Base-by-base conservation (phyloP, 139 green algal species). In the Chlorella ohadii region DNA sequence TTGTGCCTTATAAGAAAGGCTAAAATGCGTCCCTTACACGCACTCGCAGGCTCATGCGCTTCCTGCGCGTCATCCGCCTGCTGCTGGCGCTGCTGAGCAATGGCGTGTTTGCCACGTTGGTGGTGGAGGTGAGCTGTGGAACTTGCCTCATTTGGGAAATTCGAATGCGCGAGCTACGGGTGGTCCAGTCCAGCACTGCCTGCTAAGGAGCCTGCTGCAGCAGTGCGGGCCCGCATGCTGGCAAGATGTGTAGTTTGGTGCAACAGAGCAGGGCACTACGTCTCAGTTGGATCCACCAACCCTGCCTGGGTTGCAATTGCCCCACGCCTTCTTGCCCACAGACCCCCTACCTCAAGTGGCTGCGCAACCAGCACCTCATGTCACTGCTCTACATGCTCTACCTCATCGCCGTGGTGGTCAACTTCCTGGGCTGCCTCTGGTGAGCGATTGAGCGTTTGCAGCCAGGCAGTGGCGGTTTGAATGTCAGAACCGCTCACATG, bases 351-450 rank as follows among this genome's bases (percentile, higher is more conserved):
- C 12, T 84, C 22, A 67, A 67, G 31, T 83, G 82, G 72, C 39
- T 73, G 41, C 56, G 57, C 44, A 86, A 36, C 82, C 59, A 72
- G 44, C 79, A 57, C 33, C 15, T 87, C 36, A 44, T 83, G 23
- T 47, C 36, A 11, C 36, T 71, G 25, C 25, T 72, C 3, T 72
- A 82, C 76, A 67, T 82, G 33, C 56, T 77, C 47, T 65, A 79
- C n/a, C 33, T 65, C 17, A 79, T 63, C 31, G 72, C 47, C n/a
- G 72, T 89, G 15, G 59, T 92, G 15, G 83, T 90, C 57, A 92
- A 92, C 80, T 85, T 91, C 78, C 31, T 92, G 38, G 89, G 85
- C 28, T 92, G 89, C 79, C 55, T 92, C 22, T 89, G 86, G 83
- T 91, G 75, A 47, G 86, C 61, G 11, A 51, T 51, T 51, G 44